Conservation (phyloP, 2,329 filamentous ascomycete genomes). For the Colletotrichum nymphaeae region DNA sequence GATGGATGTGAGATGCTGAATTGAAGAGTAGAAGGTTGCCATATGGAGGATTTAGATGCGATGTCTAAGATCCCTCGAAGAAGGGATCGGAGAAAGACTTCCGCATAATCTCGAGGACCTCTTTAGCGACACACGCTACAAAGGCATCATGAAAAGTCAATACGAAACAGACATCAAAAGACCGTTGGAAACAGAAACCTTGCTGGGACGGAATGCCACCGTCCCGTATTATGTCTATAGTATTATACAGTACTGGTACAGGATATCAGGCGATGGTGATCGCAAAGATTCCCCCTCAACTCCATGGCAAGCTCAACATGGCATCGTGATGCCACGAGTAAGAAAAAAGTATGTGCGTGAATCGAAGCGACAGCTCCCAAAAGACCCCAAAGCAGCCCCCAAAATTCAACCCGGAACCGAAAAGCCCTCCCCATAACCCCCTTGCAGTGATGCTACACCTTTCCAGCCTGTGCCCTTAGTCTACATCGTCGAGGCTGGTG, state of each 20-base stretch:
- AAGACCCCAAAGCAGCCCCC: neutral
- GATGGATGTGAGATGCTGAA: neutral
- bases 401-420: neutral
- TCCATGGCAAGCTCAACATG: slow-evolving; percentile 17
- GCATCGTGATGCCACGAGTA: slow-evolving; percentile 10
- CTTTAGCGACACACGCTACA: neutral
- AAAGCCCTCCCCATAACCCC: neutral
- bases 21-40: neutral
- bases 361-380: slow-evolving; percentile 5
- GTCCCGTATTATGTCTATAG: slow-evolving; percentile 1
- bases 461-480: slow-evolving; percentile 31
- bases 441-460: neutral
- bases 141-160: neutral
- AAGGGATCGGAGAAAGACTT: neutral
- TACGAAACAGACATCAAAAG: neutral
- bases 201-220: neutral
- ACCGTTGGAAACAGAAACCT: neutral
- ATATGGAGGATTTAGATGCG: neutral
- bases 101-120: neutral
- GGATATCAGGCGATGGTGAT: slow-evolving; percentile 16
- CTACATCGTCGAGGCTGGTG: slow-evolving; percentile 42
- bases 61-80: neutral
- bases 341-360: slow-evolving; percentile 29
- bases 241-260: slow-evolving; percentile 36
- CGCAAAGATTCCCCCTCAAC: slow-evolving; percentile 25